A percentile compares a stretch with the other conserved stretches of the same genome.
These are phyloP conservation scores for Acer campestre DNA, from an alignment of 345 rosid species.

Conservation along the genomic window DNA sequence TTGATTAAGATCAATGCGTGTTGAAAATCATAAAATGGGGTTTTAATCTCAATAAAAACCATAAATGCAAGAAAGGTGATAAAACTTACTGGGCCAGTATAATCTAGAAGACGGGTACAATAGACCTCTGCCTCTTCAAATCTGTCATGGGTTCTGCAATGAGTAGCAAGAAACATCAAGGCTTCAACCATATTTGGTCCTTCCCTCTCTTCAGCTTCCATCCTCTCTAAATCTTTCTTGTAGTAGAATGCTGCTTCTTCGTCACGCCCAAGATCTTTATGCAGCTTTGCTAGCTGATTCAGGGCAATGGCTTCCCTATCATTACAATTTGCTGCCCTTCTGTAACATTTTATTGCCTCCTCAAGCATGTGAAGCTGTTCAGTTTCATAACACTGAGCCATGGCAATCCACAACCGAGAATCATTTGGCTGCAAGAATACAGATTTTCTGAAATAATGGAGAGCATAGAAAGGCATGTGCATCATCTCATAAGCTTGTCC, in stretches of 20 bases:
- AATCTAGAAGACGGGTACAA: slow-evolving; percentile 91
- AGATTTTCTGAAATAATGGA: slow-evolving; percentile 89
- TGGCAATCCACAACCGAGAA: slow-evolving; percentile 96
- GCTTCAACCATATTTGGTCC: slow-evolving; percentile 94
- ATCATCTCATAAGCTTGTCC: slow-evolving; percentile 99
- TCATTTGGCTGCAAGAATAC: slow-evolving; percentile 88
- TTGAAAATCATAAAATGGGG: neutral
- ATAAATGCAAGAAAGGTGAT: neutral
- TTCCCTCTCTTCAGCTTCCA: slow-evolving; percentile 97
- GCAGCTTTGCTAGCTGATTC: slow-evolving; percentile 79
- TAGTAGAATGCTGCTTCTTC: slow-evolving; percentile 94
- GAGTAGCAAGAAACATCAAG: slow-evolving; percentile 72
- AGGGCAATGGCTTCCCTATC: slow-evolving; percentile 95
- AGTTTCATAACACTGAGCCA: slow-evolving; percentile 92
- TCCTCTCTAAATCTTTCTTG: slow-evolving; percentile 85
- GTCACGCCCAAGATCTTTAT: slow-evolving; percentile 57
- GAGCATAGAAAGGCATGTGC: slow-evolving; percentile 92
- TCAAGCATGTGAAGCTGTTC: slow-evolving; percentile 90
- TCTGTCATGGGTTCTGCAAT: slow-evolving; percentile 64
- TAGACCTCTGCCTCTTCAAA: slow-evolving; percentile 95
- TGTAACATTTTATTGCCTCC: slow-evolving; percentile 93
- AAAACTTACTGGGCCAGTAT: slow-evolving; percentile 82
- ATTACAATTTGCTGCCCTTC: slow-evolving; percentile 75
- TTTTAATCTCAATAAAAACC: neutral
- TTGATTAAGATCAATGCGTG: neutral